Percentiles rank a stretch among this genome's conserved stretches.
These are phyloP conservation scores for Rhizopogon vulgaris DNA, from an alignment of 768 basidiomycete species.

Conservation along the genomic window DNA sequence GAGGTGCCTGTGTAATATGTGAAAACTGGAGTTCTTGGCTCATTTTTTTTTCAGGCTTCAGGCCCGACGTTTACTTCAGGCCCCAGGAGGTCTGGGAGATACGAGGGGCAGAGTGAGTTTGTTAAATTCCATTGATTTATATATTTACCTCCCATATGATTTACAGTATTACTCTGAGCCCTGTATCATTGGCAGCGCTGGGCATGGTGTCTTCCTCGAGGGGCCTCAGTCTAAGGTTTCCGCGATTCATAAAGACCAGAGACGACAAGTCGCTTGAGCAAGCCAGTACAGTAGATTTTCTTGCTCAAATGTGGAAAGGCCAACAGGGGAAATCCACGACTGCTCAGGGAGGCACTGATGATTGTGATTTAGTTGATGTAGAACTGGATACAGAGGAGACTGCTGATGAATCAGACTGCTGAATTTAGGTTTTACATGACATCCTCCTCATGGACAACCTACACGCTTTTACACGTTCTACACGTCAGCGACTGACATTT, in stretches of 20 bases:
- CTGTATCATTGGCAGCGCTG: slow-evolving; percentile 75
- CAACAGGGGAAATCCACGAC: slow-evolving; percentile 43
- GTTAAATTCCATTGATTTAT: neutral
- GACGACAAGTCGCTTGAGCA: slow-evolving; percentile 71
- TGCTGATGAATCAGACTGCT: slow-evolving; percentile 22
- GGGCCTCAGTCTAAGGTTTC: slow-evolving; percentile 84
- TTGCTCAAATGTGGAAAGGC: slow-evolving; percentile 61
- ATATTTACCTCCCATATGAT: slow-evolving; percentile 7
- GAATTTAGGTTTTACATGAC: neutral
- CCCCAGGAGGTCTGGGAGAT: slow-evolving; percentile 89
- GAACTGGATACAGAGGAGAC: slow-evolving; percentile 29
- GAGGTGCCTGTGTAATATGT: slow-evolving; percentile 38
- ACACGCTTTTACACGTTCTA: too few relatives aligned
- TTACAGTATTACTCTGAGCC: slow-evolving; percentile 72
- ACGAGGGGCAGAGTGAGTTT: slow-evolving; percentile 59
- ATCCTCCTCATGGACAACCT: too few relatives aligned
- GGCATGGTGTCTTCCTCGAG: slow-evolving; percentile 49
- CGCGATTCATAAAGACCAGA: slow-evolving; percentile 69
- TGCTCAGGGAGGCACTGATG: slow-evolving; percentile 37
- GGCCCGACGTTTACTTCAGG: slow-evolving; percentile 62
- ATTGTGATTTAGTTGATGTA: slow-evolving; percentile 56
- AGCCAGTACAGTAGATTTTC: slow-evolving; percentile 65
- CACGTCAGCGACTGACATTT: too few relatives aligned
- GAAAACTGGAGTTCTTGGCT: neutral
- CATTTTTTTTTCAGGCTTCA: slow-evolving; percentile 39